Percentiles rank a stretch among this genome's conserved stretches.
phyloP scores from a whole-genome alignment of 352 stramenopile species.

The Halophytophthora batemanensis region DNA sequence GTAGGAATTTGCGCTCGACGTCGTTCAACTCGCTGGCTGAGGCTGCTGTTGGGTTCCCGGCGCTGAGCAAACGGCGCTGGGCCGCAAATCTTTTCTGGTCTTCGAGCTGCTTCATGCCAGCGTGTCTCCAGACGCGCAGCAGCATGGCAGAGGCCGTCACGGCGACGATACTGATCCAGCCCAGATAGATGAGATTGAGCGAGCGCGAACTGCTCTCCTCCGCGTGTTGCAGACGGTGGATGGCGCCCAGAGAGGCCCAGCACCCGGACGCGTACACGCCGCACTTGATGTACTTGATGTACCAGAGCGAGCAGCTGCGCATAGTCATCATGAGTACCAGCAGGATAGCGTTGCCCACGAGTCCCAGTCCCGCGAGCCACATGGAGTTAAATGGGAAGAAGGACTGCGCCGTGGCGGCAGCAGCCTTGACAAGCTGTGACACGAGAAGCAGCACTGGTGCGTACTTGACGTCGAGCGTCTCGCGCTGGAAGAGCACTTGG shows the following conservation, averaged over 20 bases:
- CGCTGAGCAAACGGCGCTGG: constrained; percentile 14
- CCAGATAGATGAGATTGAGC: constrained; percentile 57
- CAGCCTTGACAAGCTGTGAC: constrained; percentile 50
- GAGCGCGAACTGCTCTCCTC: constrained; percentile 19
- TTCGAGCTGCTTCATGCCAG: constrained; percentile 10
- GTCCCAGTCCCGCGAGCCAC: constrained; percentile 32
- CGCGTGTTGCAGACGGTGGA: constrained; percentile 33
- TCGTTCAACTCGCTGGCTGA: background rate
- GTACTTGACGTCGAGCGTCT: constrained; percentile 63
- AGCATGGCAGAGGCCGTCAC: constrained; percentile 19
- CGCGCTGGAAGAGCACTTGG: constrained; percentile 60
- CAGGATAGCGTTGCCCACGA: constrained; percentile 34
- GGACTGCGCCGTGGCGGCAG: constrained; percentile 32
- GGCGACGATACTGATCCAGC: constrained; percentile 45
- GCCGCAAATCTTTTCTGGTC: constrained; percentile 8
- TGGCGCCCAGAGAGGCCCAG: constrained; percentile 48
- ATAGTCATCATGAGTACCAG: constrained; percentile 31
- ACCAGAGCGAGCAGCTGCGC: constrained; percentile 58
- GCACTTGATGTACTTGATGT: constrained; percentile 50
- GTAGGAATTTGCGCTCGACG: constrained; percentile 17
- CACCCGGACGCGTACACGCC: constrained; percentile 53
- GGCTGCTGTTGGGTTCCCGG: background rate
- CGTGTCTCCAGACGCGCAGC: constrained; percentile 12
- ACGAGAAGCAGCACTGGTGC: constrained; percentile 48
- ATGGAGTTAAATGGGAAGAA: constrained; percentile 48